These are phyloP conservation scores for Suillus variegatus DNA, from an alignment of 768 basidiomycete genomes.

Conservation along the genomic window DNA sequence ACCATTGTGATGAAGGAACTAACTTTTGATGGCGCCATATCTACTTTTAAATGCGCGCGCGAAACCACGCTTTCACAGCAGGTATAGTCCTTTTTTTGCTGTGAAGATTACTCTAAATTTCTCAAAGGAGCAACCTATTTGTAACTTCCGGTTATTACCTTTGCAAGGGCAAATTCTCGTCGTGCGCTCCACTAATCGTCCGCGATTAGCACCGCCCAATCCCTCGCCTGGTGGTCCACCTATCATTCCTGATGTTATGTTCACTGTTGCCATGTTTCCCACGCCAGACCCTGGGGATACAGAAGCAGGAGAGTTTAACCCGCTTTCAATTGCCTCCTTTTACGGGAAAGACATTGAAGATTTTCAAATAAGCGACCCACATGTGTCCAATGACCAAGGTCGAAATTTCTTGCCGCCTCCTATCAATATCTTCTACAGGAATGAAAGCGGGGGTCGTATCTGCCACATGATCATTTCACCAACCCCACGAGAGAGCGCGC, in stretches of 20 bases:
- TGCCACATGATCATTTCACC: constrained; percentile 32
- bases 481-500: constrained; percentile 21
- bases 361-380: constrained; percentile 34
- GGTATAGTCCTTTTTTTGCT: constrained; percentile 14
- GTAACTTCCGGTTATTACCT: constrained; percentile 53
- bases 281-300: constrained; percentile 32
- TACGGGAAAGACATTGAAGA: constrained; percentile 35
- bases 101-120: constrained; percentile 9
- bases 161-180: constrained; percentile 53
- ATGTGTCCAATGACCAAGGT: constrained; percentile 21
- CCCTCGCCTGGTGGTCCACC: constrained; percentile 18
- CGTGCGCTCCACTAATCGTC: constrained; percentile 42
- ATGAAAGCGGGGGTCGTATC: constrained; percentile 27
- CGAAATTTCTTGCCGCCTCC: constrained; percentile 30
- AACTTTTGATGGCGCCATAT: constrained; percentile 34
- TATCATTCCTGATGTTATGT: constrained; percentile 24
- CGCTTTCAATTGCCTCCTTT: constrained; percentile 31
- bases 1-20: constrained; percentile 45
- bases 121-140: constrained; percentile 48
- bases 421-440: constrained; percentile 35
- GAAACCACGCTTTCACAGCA: constrained; percentile 27
- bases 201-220: constrained; percentile 2
- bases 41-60: constrained; percentile 42
- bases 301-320: constrained; percentile 26
- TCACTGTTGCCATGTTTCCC: constrained; percentile 33